These are phyloP conservation scores for Calonectria ilicicola DNA, from an alignment of 2,329 filamentous ascomycete genomes.

Conservation along the genomic window DNA sequence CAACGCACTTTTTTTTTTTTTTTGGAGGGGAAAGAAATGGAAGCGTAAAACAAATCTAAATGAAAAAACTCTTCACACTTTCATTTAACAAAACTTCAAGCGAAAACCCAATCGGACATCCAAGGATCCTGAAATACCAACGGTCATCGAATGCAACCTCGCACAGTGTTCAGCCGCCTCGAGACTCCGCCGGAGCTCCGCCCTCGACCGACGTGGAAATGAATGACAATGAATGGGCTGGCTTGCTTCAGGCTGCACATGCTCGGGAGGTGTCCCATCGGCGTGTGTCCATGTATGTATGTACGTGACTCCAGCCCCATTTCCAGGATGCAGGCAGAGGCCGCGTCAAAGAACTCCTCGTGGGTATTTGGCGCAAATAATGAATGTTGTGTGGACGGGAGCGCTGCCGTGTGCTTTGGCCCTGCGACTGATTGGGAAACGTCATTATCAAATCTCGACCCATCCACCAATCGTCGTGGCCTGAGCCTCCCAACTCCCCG, in stretches of 20 bases:
- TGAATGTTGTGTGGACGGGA: constrained; percentile 13
- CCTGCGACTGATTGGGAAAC: constrained; percentile 24
- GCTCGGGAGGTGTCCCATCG: neutral
- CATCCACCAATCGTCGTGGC: constrained; percentile 26
- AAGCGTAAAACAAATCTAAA: neutral
- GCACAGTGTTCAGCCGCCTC: constrained; percentile 15
- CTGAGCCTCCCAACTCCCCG: constrained; percentile 39
- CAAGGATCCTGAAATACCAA: neutral
- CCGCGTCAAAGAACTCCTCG: constrained; percentile 17
- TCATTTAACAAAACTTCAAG: neutral
- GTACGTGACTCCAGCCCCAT: constrained; percentile 20
- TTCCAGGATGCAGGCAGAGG: constrained; percentile 13
- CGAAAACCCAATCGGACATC: neutral
- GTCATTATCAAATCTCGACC: constrained; percentile 29
- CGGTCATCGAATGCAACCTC: constrained; percentile 10
- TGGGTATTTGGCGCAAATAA: constrained; percentile 13
- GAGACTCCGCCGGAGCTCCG: neutral
- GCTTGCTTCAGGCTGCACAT: constrained; percentile 8
- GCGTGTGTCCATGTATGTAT: constrained; percentile 3
- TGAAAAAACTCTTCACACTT: neutral
- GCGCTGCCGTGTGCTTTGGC: constrained; percentile 14
- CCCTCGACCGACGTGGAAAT: constrained; percentile 5
- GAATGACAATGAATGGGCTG: neutral
- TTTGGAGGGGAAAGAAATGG: neutral
- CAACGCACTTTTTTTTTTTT: neutral